A percentile compares a stretch with the other conserved stretches of the same genome.
Conservation (phyloP, 371 early-diverging fungal genomes). For the Synchytrium microbalum region DNA sequence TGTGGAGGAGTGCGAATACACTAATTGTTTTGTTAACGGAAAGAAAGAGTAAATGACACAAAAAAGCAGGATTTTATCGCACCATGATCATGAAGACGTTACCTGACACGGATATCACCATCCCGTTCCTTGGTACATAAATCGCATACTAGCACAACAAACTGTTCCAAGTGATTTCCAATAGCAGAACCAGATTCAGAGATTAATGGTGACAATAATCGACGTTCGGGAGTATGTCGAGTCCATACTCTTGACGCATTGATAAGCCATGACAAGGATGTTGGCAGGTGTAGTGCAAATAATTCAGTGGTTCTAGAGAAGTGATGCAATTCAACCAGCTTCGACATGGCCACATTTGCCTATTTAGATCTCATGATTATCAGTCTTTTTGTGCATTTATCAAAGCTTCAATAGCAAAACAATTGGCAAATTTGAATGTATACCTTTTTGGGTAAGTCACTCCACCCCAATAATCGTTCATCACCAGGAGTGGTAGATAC, state of each 20-base stretch:
- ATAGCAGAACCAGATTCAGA: conserved; percentile 15
- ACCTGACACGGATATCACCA: conserved; percentile 31
- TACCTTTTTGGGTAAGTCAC: neutral
- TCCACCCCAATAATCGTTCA: neutral
- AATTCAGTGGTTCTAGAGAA: neutral
- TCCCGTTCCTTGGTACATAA: conserved; percentile 24
- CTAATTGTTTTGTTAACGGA: conserved; percentile 10
- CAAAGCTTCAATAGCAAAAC: neutral
- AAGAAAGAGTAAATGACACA: neutral
- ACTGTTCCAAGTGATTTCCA: conserved; percentile 17
- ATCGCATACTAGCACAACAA: conserved; percentile 22
- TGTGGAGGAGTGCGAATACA: conserved; percentile 16
- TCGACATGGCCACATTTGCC: conserved; percentile 1
- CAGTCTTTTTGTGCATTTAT: no score
- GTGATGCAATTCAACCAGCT: conserved; percentile 4
- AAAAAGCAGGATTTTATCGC: no score
- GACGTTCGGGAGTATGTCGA: conserved; percentile 27
- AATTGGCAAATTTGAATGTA: neutral
- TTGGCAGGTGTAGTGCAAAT: neutral
- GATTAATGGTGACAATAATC: conserved; percentile 25
- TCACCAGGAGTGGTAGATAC: neutral
- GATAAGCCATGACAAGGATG: neutral
- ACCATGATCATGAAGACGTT: no score
- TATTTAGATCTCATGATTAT: neutral
- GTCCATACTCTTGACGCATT: conserved; percentile 21